These are phyloP conservation scores for Acacia confusa DNA, from an alignment of 306 rosid genomes.

Conservation along the genomic window DNA sequence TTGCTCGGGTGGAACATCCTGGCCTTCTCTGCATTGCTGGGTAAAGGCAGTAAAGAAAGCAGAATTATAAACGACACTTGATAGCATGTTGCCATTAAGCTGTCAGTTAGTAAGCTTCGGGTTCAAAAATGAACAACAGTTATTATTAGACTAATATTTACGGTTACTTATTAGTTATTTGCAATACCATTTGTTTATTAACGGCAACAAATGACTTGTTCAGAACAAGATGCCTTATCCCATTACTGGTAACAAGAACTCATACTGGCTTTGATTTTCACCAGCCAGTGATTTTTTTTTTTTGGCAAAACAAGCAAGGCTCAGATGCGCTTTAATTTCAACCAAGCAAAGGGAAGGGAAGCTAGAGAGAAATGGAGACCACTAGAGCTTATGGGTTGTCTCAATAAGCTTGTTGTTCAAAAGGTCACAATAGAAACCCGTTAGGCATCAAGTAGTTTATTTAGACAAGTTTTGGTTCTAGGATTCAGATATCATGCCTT, in stretches of 20 bases:
- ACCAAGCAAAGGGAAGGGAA: background rate
- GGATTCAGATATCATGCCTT: background rate
- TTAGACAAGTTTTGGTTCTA: conserved; percentile 11
- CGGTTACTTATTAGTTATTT: background rate
- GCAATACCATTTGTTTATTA: background rate
- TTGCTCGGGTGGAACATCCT: conserved; percentile 79
- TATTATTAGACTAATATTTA: background rate
- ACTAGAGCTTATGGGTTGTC: background rate
- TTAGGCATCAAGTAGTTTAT: background rate
- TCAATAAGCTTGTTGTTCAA: background rate
- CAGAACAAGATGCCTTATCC: background rate
- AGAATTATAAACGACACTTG: conserved; percentile 26
- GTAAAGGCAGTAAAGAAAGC: conserved; percentile 23
- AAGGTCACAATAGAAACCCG: background rate
- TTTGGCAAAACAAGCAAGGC: background rate
- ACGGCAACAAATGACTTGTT: background rate
- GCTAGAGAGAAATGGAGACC: background rate
- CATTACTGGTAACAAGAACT: background rate
- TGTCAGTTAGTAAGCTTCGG: background rate
- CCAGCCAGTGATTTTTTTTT: background rate
- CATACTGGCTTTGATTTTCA: background rate
- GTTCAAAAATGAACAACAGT: background rate
- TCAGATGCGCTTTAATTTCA: background rate
- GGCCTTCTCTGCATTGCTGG: conserved; percentile 94
- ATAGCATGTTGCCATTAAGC: background rate